Conservation (phyloP, 2,329 filamentous ascomycete genomes). For the Chalaropsis ovoidea region DNA sequence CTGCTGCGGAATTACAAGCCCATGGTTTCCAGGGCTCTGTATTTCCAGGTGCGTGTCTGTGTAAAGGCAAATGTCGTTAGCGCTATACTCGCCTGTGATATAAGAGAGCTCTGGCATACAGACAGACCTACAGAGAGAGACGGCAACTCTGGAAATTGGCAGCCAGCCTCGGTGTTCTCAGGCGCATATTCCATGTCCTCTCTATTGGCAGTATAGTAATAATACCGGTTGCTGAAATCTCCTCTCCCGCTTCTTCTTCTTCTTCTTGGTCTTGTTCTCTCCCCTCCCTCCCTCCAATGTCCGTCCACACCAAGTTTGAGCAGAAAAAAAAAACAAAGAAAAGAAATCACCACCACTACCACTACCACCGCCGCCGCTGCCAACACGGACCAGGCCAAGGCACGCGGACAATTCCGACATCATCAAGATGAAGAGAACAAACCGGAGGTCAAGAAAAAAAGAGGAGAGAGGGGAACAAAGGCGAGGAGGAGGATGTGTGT, state of each 20-base stretch:
- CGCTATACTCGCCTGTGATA: conserved; percentile 11
- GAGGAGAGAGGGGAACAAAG: background rate
- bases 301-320: background rate
- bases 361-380: no score
- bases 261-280: background rate
- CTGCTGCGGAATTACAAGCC: conserved; percentile 1
- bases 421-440: conserved; percentile 6
- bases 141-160: background rate
- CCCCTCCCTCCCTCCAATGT: background rate
- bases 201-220: background rate
- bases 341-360: no score
- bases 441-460: conserved; percentile 4
- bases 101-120: background rate
- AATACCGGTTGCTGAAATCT: background rate
- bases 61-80: background rate
- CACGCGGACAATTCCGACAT: conserved; percentile 4
- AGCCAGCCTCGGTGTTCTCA: background rate
- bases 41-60: background rate
- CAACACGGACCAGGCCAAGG: conserved; percentile 12
- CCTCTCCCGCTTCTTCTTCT: background rate
- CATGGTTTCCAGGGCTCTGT: background rate
- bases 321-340: background rate
- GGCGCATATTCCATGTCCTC: no score
- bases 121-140: background rate
- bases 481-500: background rate